Conservation (phyloP, 441 rosid genomes). For the Manihot esculenta region DNA sequence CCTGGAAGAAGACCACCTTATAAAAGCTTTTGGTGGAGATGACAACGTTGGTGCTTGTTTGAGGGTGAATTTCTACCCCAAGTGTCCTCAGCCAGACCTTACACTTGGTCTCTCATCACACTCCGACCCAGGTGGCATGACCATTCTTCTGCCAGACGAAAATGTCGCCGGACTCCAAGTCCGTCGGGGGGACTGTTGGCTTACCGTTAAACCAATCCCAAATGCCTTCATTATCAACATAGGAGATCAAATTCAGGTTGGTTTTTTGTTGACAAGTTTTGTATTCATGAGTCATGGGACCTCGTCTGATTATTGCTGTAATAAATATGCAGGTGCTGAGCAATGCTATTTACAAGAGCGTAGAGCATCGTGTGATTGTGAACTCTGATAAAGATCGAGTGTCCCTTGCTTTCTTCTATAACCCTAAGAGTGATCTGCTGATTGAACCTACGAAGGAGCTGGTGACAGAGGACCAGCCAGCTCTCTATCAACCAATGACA, state of each 20-base stretch:
- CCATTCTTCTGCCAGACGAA: slow-evolving; percentile 73
- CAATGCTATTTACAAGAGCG: slow-evolving; percentile 76
- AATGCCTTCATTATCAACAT: slow-evolving; percentile 77
- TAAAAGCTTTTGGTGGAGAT: slow-evolving; percentile 71
- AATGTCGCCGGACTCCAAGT: slow-evolving; percentile 74
- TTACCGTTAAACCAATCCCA: slow-evolving; percentile 68
- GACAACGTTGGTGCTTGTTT: slow-evolving; percentile 59
- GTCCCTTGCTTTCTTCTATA: slow-evolving; percentile 86
- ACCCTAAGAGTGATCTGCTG: slow-evolving; percentile 71
- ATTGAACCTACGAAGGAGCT: slow-evolving; percentile 65
- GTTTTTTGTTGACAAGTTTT: no score
- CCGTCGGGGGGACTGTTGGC: slow-evolving; percentile 48
- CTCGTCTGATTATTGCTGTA: no score
- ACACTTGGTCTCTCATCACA: slow-evolving; percentile 85
- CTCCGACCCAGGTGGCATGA: slow-evolving; percentile 89
- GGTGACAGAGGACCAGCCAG: slow-evolving; percentile 53
- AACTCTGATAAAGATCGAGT: slow-evolving; percentile 69
- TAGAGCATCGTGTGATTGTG: slow-evolving; percentile 90
- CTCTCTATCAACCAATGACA: slow-evolving; percentile 69
- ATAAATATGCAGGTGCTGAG: slow-evolving; percentile 54
- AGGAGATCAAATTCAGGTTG: slow-evolving; percentile 89
- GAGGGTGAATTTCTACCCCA: slow-evolving; percentile 80
- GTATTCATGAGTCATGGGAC: no score
- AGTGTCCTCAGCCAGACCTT: slow-evolving; percentile 84
- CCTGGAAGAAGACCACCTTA: slow-evolving; percentile 49